Evolutionary conservation across 805 yeast genomes (phyloP), one percentile per base, ranked within the genome.

Genomic region (Osmozyma mogii): DNA sequence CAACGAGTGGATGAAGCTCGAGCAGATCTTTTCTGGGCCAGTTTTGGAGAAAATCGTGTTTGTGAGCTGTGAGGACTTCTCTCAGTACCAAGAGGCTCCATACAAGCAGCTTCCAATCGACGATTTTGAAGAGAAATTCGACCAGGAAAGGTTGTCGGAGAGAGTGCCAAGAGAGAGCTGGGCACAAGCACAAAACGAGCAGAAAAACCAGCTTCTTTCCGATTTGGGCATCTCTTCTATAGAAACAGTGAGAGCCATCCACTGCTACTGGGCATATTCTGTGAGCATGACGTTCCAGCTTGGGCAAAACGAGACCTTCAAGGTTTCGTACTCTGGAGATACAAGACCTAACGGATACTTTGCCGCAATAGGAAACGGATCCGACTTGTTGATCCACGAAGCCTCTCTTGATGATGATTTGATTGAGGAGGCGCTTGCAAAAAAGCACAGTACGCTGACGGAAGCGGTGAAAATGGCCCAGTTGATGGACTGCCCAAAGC

Each of bases 271-370:
- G 74, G 73, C 97, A 0, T 89, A 87, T 51, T 61, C 67, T 3
- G 56, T 57, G 8, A 74, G 82, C 11, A 70, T 77, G 24, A 52
- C 73, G 0, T 62, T 88, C 8, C 49, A 66, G 2, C 70, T 80
- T 31, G 54, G 52, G 35, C 38, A 36, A 3, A 31, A 40, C 1
- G 35, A 40, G 6, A 35, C 47, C 0, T 85, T 85, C 61, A 80
- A 73, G 42, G 63, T 88, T 1, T 79, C 96, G 1, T 92, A 84
- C 50, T 85, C 96, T 2, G 98, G 98, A 9, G 99, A 92, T 50
- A 84, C 97, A 0, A 72, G 96, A 44, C 98, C 98, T 1, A 78
- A 75, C 39, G 47, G 58, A 3, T 56, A 51, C 28, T 87, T 87
- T 54, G 72, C 80, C 0, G 64, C 58, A 3, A 70, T 84, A 30